These are phyloP conservation scores for Elymus sibiricus DNA, from an alignment of 176 grass and related monocot species.

Conservation along the genomic window DNA sequence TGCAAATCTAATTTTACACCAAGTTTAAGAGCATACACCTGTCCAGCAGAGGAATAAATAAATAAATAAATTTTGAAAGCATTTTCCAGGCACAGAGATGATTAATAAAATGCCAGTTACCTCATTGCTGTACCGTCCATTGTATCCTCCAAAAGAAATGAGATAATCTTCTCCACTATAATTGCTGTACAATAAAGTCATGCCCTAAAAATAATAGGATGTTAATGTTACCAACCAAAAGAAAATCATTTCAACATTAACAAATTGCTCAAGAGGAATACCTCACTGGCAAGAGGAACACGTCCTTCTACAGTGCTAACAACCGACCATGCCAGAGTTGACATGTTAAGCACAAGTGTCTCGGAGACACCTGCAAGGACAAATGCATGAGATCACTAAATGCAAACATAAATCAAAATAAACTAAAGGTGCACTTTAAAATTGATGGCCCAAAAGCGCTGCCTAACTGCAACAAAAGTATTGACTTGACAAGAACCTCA, in stretches of 20 bases:
- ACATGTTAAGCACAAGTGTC: conserved; percentile 94
- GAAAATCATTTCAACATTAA: conserved; percentile 25
- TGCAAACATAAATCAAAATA: background rate
- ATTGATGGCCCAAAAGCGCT: background rate
- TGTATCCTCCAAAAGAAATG: conserved; percentile 98
- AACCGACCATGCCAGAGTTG: conserved; percentile 90
- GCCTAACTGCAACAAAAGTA: background rate
- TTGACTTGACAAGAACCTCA: conserved; percentile 19
- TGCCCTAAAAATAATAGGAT: conserved; percentile 47
- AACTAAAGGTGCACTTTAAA: background rate
- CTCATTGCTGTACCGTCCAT: conserved; percentile 92
- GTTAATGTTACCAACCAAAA: conserved; percentile 37
- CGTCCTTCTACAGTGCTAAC: conserved; percentile 85
- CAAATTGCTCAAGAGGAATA: conserved; percentile 41
- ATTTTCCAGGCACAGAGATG: conserved; percentile 13
- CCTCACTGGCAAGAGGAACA: conserved; percentile 94
- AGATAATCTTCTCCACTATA: conserved; percentile 90
- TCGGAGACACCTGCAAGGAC: conserved; percentile 79
- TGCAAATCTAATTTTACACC: conserved; percentile 62
- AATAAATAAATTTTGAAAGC: conserved; percentile 4
- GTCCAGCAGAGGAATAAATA: conserved; percentile 31
- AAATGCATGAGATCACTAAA: conserved; percentile 6
- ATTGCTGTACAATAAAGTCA: conserved; percentile 74
- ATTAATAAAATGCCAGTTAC: conserved; percentile 43
- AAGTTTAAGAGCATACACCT: conserved; percentile 89